Base-by-base conservation (phyloP, 192 early-diverging fungal genomes). In the Haplosporangium gracile region DNA sequence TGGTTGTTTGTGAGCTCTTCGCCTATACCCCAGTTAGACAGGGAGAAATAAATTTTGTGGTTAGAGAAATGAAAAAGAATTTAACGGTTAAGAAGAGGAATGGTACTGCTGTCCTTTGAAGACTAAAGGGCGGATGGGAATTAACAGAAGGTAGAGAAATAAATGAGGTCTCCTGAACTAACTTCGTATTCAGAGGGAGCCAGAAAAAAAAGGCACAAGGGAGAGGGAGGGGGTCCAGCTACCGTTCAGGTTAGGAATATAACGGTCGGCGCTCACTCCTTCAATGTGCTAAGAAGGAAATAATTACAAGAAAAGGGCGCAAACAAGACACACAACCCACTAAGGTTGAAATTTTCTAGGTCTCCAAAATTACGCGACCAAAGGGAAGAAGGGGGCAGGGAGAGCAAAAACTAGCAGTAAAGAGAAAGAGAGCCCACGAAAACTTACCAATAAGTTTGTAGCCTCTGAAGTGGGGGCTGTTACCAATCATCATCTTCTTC, bases 391-490 rank as follows among this genome's bases (percentile, higher is more conserved):
- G 3, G 40, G 16, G 40, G 15, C 22, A 24, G 70, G 5, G 49
- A 51, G 47, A 49, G 47, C 0, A 49, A 13, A 73, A 47, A 55
- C 34, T 60, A 68, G 20, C 43, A 24, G 26, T 38, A 65, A 55
- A 65, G 57, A 72, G 60, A 24, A 42, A 60, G 45, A 20, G 36
- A 39, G 47, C 26, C n/a, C 6, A 63, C 18, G 81, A 34, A 65
- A 57, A 65, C 87, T 79, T 88, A 88, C 90, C 81, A 40, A 90
- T 72, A 22, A 77, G 57, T 51, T 88, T 91, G 72, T 93, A 93
- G 13, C 93, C 93, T 13, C 92, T 83, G 49, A 92, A 93, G 26
- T 92, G 92, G 36, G 90, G 93, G 20, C 89, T 91, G 40, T 92
- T 88, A 15, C 89, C 89, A 72, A 92, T 91, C 57, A 91, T 80